Evolutionary conservation across 352 stramenopile genomes (phyloP), one percentile per base, ranked within the genome.

Genomic region (Phytophthora colocasiae): DNA sequence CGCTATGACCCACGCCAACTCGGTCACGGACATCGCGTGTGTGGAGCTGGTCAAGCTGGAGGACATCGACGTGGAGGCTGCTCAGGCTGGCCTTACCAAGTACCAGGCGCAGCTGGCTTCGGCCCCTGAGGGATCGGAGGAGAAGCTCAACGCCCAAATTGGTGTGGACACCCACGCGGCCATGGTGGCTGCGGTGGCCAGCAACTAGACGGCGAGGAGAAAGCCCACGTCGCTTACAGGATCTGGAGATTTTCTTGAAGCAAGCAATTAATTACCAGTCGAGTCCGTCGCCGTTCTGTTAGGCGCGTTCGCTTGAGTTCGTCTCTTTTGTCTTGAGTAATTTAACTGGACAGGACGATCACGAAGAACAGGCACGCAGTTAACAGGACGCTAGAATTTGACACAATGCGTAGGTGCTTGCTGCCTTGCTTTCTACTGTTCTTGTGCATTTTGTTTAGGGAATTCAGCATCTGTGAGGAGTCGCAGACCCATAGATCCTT

Each of bases 21-120:
- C 95, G 56, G 81, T 93, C 46, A 99, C 97, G 47, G 97, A 99
- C 81, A 98, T 99, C 76, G 83, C 97, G 32, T 98, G 94, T 75
- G 95, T 97, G 46, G 97, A 99, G 79, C 92, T 98, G 54, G 92
- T 98, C 63, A 98, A 98, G 75, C 64, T 99, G 41, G 96, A 99
- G 68, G 97, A 99, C 75, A 88, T 99, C 59, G 97, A 99, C 80
- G 58, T 77, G 24, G 72, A 80, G 31, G 93, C 90, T 53, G 92
- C 98, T 17, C 81, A 95, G 62, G 85, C 86, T 22, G 91, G 93
- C 39, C 95, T 97, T 51, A 91, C 91, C 70, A 93, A 97, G 65
- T 97, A 95, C 78, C 98, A 98, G 81, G 73, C 78, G 34, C 84
- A 88, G 45, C 77, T 94, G 55, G 85, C 88, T 11, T 64, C 86